These are phyloP conservation scores for Proteromonas lacertae DNA, from an alignment of 352 stramenopile genomes.

Conservation along the genomic window DNA sequence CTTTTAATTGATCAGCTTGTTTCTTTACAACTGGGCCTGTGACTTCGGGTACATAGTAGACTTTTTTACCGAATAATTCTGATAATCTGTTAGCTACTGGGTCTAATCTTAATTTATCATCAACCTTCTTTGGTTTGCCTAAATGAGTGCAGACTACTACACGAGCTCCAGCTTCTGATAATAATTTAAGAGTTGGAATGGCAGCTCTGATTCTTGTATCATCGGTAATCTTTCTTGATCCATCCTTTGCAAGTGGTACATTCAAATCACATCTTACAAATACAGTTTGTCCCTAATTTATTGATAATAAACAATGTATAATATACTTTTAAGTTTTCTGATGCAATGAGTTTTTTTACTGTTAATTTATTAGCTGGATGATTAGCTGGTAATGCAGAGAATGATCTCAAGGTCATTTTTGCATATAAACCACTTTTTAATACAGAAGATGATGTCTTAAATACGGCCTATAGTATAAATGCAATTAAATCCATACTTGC, in stretches of 20 bases:
- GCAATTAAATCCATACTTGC: no score
- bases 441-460: no score
- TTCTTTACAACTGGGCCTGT: slow-evolving; percentile 48
- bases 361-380: no score
- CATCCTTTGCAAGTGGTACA: slow-evolving; percentile 73
- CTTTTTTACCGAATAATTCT: slow-evolving; percentile 49
- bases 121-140: slow-evolving; percentile 65
- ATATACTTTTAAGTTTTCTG: no score
- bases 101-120: slow-evolving; percentile 73
- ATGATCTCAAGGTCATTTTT: no score
- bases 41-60: slow-evolving; percentile 69
- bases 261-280: slow-evolving; percentile 98
- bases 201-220: slow-evolving; percentile 77
- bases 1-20: slow-evolving; percentile 28
- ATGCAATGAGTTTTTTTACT: no score
- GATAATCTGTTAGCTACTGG: slow-evolving; percentile 60
- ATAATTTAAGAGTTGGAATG: slow-evolving; percentile 59
- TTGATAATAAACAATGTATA: no score
- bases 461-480: no score
- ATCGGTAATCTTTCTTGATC: slow-evolving; percentile 83
- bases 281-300: slow-evolving; percentile 29
- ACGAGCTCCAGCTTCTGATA: slow-evolving; percentile 78
- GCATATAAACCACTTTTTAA: no score
- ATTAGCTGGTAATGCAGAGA: no score
- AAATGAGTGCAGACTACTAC: slow-evolving; percentile 81